Conservation (phyloP, 1,284 basidiomycete genomes). For the Ceratobasidium papillatum region DNA sequence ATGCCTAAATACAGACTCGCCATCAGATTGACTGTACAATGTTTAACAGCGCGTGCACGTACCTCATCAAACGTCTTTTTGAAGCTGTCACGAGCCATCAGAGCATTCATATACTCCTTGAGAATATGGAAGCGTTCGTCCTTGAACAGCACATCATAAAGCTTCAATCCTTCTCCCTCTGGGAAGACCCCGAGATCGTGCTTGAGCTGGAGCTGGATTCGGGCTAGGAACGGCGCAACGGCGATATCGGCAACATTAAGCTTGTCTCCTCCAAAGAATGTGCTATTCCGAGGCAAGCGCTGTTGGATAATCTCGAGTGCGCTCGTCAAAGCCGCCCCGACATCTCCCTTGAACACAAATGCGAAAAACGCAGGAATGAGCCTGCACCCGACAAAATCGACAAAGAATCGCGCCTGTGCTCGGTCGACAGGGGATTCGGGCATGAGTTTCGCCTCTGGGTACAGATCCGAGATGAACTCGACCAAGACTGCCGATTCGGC, state of each 20-base stretch:
- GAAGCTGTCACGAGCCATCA: constrained; percentile 40
- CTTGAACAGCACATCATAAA: constrained; percentile 39
- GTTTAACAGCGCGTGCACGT: background rate
- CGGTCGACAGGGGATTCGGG: constrained; percentile 43
- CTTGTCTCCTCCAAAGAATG: constrained; percentile 40
- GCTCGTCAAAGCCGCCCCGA: constrained; percentile 14
- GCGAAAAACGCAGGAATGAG: constrained; percentile 38
- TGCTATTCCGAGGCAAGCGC: constrained; percentile 25
- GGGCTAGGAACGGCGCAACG: constrained; percentile 41
- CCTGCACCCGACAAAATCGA: constrained; percentile 43
- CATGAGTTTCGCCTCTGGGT: constrained; percentile 33
- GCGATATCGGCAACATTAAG: constrained; percentile 41
- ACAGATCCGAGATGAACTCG: constrained; percentile 43
- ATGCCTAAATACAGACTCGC: constrained; percentile 12
- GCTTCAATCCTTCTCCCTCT: constrained; percentile 30
- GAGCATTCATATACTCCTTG: constrained; percentile 30
- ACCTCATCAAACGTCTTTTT: constrained; percentile 41
- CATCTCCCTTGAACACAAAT: constrained; percentile 38
- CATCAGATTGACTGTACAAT: constrained; percentile 5
- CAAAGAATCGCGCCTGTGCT: constrained; percentile 44
- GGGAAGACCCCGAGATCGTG: constrained; percentile 35
- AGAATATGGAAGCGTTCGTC: constrained; percentile 36
- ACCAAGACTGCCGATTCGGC: constrained; percentile 43
- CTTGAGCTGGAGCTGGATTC: constrained; percentile 40
- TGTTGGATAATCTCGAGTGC: constrained; percentile 38